Conservation (phyloP, 2,329 filamentous ascomycete genomes). For the Xylariaceae sp. region DNA sequence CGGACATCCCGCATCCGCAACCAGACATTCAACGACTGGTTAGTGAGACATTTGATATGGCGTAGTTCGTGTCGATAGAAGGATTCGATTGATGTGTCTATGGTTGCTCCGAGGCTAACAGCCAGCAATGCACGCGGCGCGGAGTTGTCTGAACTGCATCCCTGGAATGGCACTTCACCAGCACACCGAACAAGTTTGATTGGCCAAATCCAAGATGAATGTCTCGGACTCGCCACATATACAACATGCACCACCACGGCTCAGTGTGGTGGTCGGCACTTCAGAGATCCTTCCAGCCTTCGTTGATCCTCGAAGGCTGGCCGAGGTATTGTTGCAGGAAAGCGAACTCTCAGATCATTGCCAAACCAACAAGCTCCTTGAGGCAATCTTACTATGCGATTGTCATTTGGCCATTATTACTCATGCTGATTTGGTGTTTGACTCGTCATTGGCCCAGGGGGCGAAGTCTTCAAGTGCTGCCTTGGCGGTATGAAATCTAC, state of each 20-base stretch:
- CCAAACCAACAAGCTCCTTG: not conserved
- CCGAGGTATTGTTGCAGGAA: not conserved
- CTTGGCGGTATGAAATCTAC: slow-evolving; percentile 24
- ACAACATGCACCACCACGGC: slow-evolving; percentile 16
- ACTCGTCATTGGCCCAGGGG: slow-evolving; percentile 15
- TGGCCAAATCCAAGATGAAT: slow-evolving; percentile 20
- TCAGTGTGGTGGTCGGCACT: slow-evolving; percentile 7
- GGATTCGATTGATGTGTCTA: too few species aligned
- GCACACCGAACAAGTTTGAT: slow-evolving; percentile 10
- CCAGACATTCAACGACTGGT: not conserved
- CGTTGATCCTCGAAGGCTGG: not conserved
- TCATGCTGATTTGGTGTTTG: slow-evolving; percentile 12
- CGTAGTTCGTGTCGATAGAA: not conserved
- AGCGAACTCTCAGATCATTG: not conserved
- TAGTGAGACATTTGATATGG: slow-evolving; percentile 2
- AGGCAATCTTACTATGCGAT: slow-evolving; percentile 6
- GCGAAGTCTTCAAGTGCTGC: slow-evolving; percentile 8
- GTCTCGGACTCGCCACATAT: slow-evolving; percentile 31
- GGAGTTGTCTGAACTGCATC: slow-evolving; percentile 3
- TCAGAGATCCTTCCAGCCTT: slow-evolving; percentile 5
- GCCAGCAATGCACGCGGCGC: not conserved
- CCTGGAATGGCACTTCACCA: slow-evolving; percentile 14
- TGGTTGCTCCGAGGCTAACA: not conserved
- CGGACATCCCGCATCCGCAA: slow-evolving; percentile 4
- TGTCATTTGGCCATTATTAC: slow-evolving; percentile 22